Base-by-base conservation (phyloP, 306 rosid species). In the Pyrus pyrifolia region DNA sequence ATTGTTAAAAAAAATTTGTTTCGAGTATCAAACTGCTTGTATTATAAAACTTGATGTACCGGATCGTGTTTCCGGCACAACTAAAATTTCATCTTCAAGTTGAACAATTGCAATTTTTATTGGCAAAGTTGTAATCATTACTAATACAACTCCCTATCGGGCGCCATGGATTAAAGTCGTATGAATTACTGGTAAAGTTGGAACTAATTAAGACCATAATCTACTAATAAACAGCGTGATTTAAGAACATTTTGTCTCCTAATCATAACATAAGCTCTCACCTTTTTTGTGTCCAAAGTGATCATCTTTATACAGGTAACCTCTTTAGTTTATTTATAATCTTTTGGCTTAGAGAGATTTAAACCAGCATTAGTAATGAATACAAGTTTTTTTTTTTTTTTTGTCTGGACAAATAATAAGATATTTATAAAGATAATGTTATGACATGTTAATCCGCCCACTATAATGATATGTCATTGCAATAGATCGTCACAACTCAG, bases 171-270 rank as follows among this genome's bases (percentile, higher is more conserved):
- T 80, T 68, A 84, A 83, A 81, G 75, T 80, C 69, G 69, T 68
- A 53, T 71, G 67, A 79, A 79, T 69, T 76, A 78, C 75, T 74
- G 25, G 75, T 70, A 83, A 79, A 83, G 83, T n/a, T 75, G 52
- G 52, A 40, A 33, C 76, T 71, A 40, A 33, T 69, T 71, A 68
- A 62, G 70, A 62, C 22, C 29, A 25, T 72, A 73, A 44, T 74
- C 64, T 22, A 33, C 76, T 78, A 77, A 44, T 75, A 53, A 69
- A 45, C 27, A 77, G 76, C 80, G 85, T 63, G 82, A 87, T 80
- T 82, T 80, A 74, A 60, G 88, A 84, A 80, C 63, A 71, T 45
- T 71, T 77, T 84, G 90, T 84, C 88, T 76, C 72, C 65, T 74
- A 64, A 84, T 81, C 23, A 86, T 80, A 67, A 31, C 27, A 64